Evolutionary conservation across 2,329 filamentous ascomycete species (phyloP), one percentile per base, ranked within the genome.

Genomic region (Aureobasidium vineae): DNA sequence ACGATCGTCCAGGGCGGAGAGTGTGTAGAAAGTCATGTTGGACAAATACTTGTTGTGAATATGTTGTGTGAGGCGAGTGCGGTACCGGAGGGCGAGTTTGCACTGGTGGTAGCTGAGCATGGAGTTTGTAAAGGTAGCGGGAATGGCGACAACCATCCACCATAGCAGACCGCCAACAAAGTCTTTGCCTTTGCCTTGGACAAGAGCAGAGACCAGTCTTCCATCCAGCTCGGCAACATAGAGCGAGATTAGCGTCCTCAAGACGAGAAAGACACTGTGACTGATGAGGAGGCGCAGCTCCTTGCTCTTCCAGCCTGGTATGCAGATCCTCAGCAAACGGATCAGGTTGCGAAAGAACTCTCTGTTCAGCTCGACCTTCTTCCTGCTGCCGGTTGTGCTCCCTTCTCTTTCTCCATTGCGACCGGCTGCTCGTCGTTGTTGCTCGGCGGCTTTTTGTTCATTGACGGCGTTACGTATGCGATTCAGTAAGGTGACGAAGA

Each of bases 101-200:
- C 93, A 96, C 81, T 99, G 95, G 75, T 99, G 95, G 77, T 97
- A 98, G 31, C 93, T 96, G 50, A 98, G 84, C 95, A 99, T 99
- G 0, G 93, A 97, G 78, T 99, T 99, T 47, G 95, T 99, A 76
- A 98, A 97, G 0, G 95, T 98, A 1, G 95, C 95, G 11, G 95
- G 95, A 19, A 99, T 85, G 31, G 95, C 94, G 70, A 99, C 95
- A 65, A 94, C 77, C 95, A 99, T 99, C 95, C 95, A 99, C 92
- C 94, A 97, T 6, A 96, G 86, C 72, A 99, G 88, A 0, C 92
- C 88, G 71, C 88, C 88, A 72, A 98, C 75, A 71, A 99, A 99
- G 70, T 96, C 92, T 77, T 87, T 91, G 19, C 94, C 95, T 71
- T 89, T 95, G 1, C 95, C 95, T 77, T 92, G 89, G 53, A 99